Evolutionary conservation across 768 basidiomycete species (phyloP).

Genomic region (Naematelia encephala): DNA sequence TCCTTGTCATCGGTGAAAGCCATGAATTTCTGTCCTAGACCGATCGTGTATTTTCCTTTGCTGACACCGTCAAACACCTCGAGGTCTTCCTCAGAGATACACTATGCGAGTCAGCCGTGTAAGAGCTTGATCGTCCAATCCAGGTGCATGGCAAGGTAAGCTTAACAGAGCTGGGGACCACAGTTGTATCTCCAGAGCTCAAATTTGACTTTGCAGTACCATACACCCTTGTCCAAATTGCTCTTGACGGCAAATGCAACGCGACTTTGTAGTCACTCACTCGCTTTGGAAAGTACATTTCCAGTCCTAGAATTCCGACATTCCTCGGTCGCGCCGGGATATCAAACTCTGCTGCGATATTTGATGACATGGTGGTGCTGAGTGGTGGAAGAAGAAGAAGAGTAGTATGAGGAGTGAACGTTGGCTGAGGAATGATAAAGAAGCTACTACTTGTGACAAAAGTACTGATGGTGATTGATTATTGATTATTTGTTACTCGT

Average conservation of each 20-base stretch:
- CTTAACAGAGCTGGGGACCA: no score
- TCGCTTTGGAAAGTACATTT: constrained; percentile 89
- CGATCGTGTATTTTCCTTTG: constrained; percentile 97
- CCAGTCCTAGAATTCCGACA: constrained; percentile 89
- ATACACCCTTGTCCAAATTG: background rate
- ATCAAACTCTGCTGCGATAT: constrained; percentile 32
- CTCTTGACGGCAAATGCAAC: background rate
- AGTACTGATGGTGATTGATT: background rate
- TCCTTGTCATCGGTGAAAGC: constrained; percentile 98
- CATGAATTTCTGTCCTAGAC: constrained; percentile 97
- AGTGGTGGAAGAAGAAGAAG: background rate
- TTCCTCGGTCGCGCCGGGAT: constrained; percentile 69
- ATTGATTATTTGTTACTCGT: background rate
- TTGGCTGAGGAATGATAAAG: background rate
- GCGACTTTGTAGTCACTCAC: background rate
- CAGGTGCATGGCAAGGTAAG: no score
- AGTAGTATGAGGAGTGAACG: background rate
- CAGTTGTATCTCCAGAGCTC: no score
- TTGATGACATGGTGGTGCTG: constrained; percentile 21
- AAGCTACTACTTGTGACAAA: background rate
- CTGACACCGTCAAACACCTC: constrained; percentile 91
- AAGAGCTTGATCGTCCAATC: no score
- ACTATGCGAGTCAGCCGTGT: constrained; percentile 53
- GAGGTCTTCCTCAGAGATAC: constrained; percentile 91
- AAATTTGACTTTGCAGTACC: background rate